These are phyloP conservation scores for Ustilago nuda DNA, from an alignment of 1,284 basidiomycete genomes.

Conservation along the genomic window DNA sequence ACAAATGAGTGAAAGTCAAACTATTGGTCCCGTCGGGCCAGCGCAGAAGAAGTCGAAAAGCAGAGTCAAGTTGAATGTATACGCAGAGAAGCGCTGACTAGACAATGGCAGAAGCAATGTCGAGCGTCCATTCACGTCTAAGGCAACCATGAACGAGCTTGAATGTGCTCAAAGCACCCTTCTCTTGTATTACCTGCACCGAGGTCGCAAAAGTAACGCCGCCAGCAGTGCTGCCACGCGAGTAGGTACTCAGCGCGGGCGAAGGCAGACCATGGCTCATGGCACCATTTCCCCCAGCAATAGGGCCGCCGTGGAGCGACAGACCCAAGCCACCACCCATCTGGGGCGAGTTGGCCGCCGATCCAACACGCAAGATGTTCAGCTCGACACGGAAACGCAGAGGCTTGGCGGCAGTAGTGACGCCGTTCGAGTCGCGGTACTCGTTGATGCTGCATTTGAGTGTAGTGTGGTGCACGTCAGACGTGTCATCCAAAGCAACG, in stretches of 20 bases:
- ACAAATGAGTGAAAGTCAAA: neutral
- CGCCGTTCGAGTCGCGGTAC: constrained; percentile 47
- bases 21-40: neutral
- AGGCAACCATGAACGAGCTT: constrained; percentile 79
- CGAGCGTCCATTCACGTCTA: constrained; percentile 77
- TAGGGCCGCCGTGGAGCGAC: constrained; percentile 22
- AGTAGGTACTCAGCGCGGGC: constrained; percentile 49
- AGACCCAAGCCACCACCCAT: constrained; percentile 35
- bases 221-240: constrained; percentile 23
- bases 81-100: constrained; percentile 2
- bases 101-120: constrained; percentile 32
- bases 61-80: constrained; percentile 3
- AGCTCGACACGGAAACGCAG: constrained; percentile 67
- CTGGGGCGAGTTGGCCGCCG: constrained; percentile 38
- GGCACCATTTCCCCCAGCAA: constrained; percentile 14
- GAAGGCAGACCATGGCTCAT: constrained; percentile 35
- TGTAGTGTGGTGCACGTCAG: constrained; percentile 55
- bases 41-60: neutral
- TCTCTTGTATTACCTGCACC: constrained; percentile 84
- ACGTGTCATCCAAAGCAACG: constrained; percentile 75
- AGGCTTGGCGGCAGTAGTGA: constrained; percentile 52
- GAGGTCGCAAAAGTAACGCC: constrained; percentile 71
- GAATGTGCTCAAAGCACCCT: constrained; percentile 85
- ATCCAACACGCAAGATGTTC: constrained; percentile 60
- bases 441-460: constrained; percentile 59